Evolutionary conservation across 441 rosid species (phyloP).

Genomic region (Omphalea diandra): DNA sequence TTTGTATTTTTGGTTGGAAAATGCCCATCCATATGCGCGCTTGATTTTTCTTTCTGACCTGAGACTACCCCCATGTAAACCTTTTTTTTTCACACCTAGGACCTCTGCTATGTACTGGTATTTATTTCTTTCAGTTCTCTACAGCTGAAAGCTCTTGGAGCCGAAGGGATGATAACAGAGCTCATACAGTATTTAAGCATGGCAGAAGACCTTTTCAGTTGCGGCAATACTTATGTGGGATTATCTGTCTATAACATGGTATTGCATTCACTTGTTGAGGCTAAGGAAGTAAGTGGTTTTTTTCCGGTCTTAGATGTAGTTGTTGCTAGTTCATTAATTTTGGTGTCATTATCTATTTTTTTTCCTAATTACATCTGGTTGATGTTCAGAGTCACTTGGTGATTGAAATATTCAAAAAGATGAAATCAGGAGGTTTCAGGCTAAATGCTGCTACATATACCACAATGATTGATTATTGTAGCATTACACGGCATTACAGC

Average conservation of each 20-base stretch:
- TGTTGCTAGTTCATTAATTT: conserved; percentile 14
- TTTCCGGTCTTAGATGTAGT: conserved; percentile 2
- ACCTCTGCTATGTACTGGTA: no score
- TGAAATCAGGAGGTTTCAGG: conserved; percentile 48
- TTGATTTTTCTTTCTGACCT: no score
- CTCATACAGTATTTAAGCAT: conserved; percentile 47
- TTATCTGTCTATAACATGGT: conserved; percentile 57
- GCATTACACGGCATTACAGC: conserved; percentile 41
- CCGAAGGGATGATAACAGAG: conserved; percentile 73
- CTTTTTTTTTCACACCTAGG: no score
- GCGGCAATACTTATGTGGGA: conserved; percentile 35
- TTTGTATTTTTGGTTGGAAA: background rate
- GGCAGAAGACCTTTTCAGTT: conserved; percentile 50
- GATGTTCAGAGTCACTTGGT: conserved; percentile 54
- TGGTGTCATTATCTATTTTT: conserved; percentile 12
- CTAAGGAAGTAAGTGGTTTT: conserved; percentile 55
- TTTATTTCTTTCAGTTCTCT: conserved; percentile 20
- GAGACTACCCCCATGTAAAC: no score
- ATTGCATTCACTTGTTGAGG: conserved; percentile 64
- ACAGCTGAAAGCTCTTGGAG: conserved; percentile 79
- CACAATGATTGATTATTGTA: conserved; percentile 77
- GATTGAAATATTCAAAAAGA: conserved; percentile 52
- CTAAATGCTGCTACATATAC: conserved; percentile 57
- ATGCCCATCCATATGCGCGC: no score
- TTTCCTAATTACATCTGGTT: conserved; percentile 17